Evolutionary conservation across 805 yeast genomes (phyloP).

Genomic region (Yamadazyma sp.): DNA sequence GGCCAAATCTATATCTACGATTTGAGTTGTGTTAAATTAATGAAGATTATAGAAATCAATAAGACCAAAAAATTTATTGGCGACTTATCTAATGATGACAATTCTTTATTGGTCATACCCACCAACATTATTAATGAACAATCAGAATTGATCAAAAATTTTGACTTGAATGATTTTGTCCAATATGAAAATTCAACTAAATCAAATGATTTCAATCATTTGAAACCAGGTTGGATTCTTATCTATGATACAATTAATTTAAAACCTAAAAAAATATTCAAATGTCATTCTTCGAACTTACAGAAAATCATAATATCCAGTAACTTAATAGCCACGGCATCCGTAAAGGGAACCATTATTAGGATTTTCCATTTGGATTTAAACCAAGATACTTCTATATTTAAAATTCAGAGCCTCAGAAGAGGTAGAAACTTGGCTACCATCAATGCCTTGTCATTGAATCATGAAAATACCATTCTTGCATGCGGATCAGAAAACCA

Average conservation of each 20-base stretch:
- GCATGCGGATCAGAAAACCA: conserved; percentile 41
- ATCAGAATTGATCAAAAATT: conserved; percentile 27
- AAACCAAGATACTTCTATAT: conserved; percentile 16
- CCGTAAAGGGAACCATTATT: conserved; percentile 41
- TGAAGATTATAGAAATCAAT: conserved; percentile 40
- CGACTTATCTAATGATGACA: conserved; percentile 34
- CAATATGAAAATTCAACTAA: conserved; percentile 22
- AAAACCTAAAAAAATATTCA: conserved; percentile 29
- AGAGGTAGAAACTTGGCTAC: conserved; percentile 39
- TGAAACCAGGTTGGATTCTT: conserved; percentile 37
- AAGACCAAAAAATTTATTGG: conserved; percentile 24
- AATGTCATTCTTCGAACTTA: conserved; percentile 38
- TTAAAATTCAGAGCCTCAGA: conserved; percentile 32
- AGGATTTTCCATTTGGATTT: conserved; percentile 27
- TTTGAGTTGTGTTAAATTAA: conserved; percentile 80
- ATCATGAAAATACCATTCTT: conserved; percentile 27
- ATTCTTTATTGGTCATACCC: conserved; percentile 35
- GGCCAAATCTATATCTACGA: conserved; percentile 89
- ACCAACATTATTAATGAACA: conserved; percentile 24
- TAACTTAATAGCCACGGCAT: conserved; percentile 37
- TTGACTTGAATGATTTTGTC: conserved; percentile 6
- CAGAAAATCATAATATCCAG: conserved; percentile 28
- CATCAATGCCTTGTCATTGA: conserved; percentile 34
- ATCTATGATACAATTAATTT: conserved; percentile 38
- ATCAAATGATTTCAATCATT: conserved; percentile 23